Base-by-base conservation (phyloP, 139 green algal species). In the Nannochloris sp. region DNA sequence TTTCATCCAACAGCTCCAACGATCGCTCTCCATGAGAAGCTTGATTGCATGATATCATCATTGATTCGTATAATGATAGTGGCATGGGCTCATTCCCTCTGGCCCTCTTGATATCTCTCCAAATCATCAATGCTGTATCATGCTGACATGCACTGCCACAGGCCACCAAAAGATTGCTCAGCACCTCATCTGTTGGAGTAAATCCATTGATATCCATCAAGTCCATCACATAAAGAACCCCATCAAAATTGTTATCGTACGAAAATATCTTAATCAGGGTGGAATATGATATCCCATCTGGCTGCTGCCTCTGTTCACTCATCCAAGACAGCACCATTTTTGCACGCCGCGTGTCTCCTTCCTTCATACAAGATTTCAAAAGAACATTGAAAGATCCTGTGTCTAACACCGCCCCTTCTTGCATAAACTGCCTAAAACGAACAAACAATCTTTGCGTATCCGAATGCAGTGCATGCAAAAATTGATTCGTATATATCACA, bases 301-400 rank as follows among this genome's bases (percentile, higher is more conserved):
- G 54, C 40, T 60, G 27, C n/a, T 84, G 60, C 6, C 65, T 44
- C 8, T 43, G 53, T 23, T 44, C 14, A 14, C 36, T 44, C 70
- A 85, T 81, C 64, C 67, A 73, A 10, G 46, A 11, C n/a, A 79
- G 57, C 36, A 75, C 68, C 21, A 75, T 51, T 61, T 62, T 69
- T 15, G 83, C 82, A 40, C 71, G 61, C 63, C 74, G 60, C 46
- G 57, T 72, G 12, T 84, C 60, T 8, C 50, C 50, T 5, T 50
- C 48, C 24, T 56, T 34, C 56, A 69, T 78, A 66, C 79, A 86
- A 5, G 74, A 66, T 40, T 76, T 85, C 16, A 89, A 46, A 43
- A 88, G 57, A 16, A 66, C 61, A 60, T 78, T 87, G 49, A 75
- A 86, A 29, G 82, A 87, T 46, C 73, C 67, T 29, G 70, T 63